phyloP scores from a whole-genome alignment of 2,329 filamentous ascomycete species.

The Didymella arachidicola region DNA sequence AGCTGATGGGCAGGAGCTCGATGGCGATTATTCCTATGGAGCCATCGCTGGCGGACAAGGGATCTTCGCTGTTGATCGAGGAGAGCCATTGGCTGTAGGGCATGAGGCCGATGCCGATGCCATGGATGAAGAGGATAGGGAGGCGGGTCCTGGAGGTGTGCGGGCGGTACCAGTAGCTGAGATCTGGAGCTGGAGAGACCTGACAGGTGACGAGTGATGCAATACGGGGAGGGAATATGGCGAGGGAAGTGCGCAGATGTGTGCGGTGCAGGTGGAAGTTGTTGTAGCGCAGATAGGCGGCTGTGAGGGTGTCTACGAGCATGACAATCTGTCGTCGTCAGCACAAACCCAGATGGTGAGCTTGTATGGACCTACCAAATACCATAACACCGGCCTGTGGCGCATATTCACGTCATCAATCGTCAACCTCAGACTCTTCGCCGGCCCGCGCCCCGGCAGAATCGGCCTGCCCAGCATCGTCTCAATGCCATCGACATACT shows the following conservation, averaged over 20 bases:
- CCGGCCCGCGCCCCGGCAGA: conserved; percentile 63
- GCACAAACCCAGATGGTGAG: background rate
- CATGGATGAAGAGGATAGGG: conserved; percentile 74
- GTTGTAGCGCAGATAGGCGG: conserved; percentile 54
- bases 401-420: conserved; percentile 68
- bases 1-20: conserved; percentile 71
- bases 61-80: conserved; percentile 56
- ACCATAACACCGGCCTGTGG: conserved; percentile 71
- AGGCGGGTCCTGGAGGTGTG: conserved; percentile 65
- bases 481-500: conserved; percentile 64
- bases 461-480: conserved; percentile 60
- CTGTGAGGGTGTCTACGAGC: conserved; percentile 60
- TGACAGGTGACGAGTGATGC: conserved; percentile 58
- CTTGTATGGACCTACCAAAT: conserved; percentile 56
- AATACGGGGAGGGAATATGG: conserved; percentile 67
- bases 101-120: conserved; percentile 73
- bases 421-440: conserved; percentile 68
- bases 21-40: conserved; percentile 70
- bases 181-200: conserved; percentile 57
- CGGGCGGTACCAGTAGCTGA: conserved; percentile 72
- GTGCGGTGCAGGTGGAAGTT: conserved; percentile 64
- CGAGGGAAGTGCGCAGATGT: conserved; percentile 52
- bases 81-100: conserved; percentile 67
- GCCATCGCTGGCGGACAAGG: conserved; percentile 45
- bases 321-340: conserved; percentile 52